A percentile compares a stretch with the other conserved stretches of the same genome.
Conservation (phyloP, 192 early-diverging fungal species). For the Coemansia sp. region DNA sequence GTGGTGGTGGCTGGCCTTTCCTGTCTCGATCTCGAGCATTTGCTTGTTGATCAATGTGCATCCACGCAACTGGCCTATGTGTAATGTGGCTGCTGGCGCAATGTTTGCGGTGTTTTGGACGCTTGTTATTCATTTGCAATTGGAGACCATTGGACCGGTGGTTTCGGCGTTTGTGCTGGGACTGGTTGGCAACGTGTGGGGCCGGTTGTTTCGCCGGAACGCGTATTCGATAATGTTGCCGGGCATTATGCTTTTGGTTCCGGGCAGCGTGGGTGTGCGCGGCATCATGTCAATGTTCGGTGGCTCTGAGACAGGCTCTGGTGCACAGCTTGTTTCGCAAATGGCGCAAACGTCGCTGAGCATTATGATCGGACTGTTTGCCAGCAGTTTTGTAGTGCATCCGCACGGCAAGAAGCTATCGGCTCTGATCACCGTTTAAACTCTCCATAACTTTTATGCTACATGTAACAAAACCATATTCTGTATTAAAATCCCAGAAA, state of each 20-base stretch:
- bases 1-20: constrained; percentile 60
- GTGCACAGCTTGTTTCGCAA: constrained; percentile 37
- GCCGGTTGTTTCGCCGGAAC: constrained; percentile 58
- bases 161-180: constrained; percentile 75
- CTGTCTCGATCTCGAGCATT: constrained; percentile 50
- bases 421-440: constrained; percentile 43
- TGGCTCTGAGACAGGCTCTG: constrained; percentile 33
- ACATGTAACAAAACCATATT: not conserved
- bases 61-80: constrained; percentile 64
- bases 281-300: constrained; percentile 61
- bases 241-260: constrained; percentile 79
- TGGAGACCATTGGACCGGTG: constrained; percentile 58
- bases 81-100: constrained; percentile 61
- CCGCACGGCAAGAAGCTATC: constrained; percentile 49
- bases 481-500: not conserved
- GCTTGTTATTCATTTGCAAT: constrained; percentile 56
- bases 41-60: constrained; percentile 59
- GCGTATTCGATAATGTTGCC: constrained; percentile 74
- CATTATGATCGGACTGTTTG: constrained; percentile 66
- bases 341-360: constrained; percentile 52
- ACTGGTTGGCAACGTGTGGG: constrained; percentile 70
- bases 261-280: constrained; percentile 71
- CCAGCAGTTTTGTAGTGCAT: constrained; percentile 60
- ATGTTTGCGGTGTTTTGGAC: constrained; percentile 65
- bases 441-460: not conserved